A percentile compares a stretch with the other conserved stretches of the same genome.
Conservation (phyloP, 495 filamentous ascomycete species). For the Daldinia vernicosa region DNA sequence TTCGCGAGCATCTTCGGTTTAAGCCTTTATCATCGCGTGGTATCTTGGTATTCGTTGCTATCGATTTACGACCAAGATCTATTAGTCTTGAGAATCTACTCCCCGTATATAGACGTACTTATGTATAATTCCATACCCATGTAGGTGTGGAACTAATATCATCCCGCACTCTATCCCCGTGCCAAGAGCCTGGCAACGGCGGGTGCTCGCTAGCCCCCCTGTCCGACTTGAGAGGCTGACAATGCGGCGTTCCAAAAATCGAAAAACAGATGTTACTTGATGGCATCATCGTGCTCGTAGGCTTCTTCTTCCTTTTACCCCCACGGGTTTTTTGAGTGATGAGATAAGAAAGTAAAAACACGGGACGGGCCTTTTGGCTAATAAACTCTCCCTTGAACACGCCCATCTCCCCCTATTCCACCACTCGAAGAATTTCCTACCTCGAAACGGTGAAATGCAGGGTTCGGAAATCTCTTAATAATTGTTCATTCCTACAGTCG, state of each 20-base stretch:
- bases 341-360: constrained; percentile 33
- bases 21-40: neutral
- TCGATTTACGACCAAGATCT: constrained; percentile 9
- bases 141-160: constrained; percentile 7
- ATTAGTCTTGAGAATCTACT: neutral
- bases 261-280: constrained; percentile 30
- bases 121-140: neutral
- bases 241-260: constrained; percentile 24
- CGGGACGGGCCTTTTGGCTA: constrained; percentile 34
- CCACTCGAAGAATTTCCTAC: neutral
- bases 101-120: neutral
- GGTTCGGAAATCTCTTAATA: constrained; percentile 9
- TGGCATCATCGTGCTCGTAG: constrained; percentile 24
- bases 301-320: constrained; percentile 9
- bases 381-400: neutral
- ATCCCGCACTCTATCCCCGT: constrained; percentile 36
- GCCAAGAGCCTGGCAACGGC: constrained; percentile 29
- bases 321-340: constrained; percentile 26
- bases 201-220: constrained; percentile 13
- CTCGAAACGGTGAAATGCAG: neutral
- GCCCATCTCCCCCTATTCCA: constrained; percentile 1
- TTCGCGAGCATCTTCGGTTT: neutral
- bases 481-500: neutral
- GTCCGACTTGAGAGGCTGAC: neutral
- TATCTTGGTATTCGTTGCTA: neutral